Evolutionary conservation across 805 yeast genomes (phyloP).

Genomic region (Geotrichum ghanense): DNA sequence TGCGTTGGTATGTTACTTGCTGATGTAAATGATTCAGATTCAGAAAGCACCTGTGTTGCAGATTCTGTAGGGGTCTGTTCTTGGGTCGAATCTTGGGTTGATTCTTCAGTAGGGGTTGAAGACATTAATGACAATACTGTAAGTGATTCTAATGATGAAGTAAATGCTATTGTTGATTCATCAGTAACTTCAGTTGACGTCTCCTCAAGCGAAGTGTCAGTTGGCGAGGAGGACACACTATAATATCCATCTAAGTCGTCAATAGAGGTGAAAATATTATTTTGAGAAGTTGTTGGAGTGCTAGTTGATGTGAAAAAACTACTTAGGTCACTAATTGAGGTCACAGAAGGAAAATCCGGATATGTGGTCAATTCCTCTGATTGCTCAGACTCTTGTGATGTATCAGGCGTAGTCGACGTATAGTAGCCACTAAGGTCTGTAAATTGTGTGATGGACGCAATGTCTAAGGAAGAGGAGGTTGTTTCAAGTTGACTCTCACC

Average conservation of each 20-base stretch:
- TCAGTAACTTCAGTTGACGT: not conserved
- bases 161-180: not conserved
- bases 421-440: not conserved
- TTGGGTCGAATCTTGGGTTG: too few species aligned
- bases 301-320: not conserved
- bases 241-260: too few species aligned
- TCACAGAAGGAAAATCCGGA: not conserved
- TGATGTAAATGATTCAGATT: too few species aligned
- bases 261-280: too few species aligned
- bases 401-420: not conserved
- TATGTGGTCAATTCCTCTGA: not conserved
- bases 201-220: not conserved
- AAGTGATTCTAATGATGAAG: not conserved
- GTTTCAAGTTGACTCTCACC: conserved; percentile 1
- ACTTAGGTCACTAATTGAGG: not conserved
- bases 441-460: not conserved
- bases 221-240: not conserved
- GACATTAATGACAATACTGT: not conserved
- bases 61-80: too few species aligned
- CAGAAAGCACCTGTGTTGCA: too few species aligned
- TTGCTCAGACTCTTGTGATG: not conserved
- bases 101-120: too few species aligned
- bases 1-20: too few species aligned
- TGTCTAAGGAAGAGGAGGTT: conserved; percentile 1
- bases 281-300: not conserved